Base-by-base conservation (phyloP, 2,329 filamentous ascomycete genomes). In the Trichoderma oligosporum region DNA sequence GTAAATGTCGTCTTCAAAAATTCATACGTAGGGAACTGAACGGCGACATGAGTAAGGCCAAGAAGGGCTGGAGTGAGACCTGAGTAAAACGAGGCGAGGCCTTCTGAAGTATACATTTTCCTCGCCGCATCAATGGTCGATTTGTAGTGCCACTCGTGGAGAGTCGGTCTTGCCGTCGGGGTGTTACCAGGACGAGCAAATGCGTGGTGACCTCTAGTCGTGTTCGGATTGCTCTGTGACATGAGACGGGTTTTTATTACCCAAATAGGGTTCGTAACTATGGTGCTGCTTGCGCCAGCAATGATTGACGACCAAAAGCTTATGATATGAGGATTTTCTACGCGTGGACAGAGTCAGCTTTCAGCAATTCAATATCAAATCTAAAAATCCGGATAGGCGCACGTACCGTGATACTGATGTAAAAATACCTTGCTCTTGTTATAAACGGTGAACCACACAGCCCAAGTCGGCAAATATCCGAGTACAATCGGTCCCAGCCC, bases 231-330 rank as follows among this genome's bases (percentile, higher is more conserved):
- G 81, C 85, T 88, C 76, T 97, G 94, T 35, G 94, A 96, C 94
- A 97, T 97, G 65, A 99, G 82, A 64, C 94, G 83, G 47, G 94
- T 99, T 75, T 99, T 99, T 76, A 99, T 96, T 35, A 99, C 94
- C 94, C 94, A 99, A 60, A 99, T 99, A 1, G 94, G 94, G 72
- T 97, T 99, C 22, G 94, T 99, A 61, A 87, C 88, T 61, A 97
- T 81, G 4, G 94, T 99, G 64, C 92, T 97, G 75, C 89, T 96
- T 60, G 86, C 91, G 53, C 94, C 94, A 22, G 93, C 94, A 57
- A 91, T 82, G 60, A 99, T 84, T 8, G 94, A 96, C 20, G 94
- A 94, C 78, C 89, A 92, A 63, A 94, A 87, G 68, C 90, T 91
- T 66, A 93, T 83, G 42, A 91, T 71, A 75, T 89, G 87, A 67